A percentile compares a stretch with the other conserved stretches of the same genome.
These are phyloP conservation scores for Penicillium expansum DNA, from an alignment of 2,329 filamentous ascomycete genomes.

Conservation along the genomic window DNA sequence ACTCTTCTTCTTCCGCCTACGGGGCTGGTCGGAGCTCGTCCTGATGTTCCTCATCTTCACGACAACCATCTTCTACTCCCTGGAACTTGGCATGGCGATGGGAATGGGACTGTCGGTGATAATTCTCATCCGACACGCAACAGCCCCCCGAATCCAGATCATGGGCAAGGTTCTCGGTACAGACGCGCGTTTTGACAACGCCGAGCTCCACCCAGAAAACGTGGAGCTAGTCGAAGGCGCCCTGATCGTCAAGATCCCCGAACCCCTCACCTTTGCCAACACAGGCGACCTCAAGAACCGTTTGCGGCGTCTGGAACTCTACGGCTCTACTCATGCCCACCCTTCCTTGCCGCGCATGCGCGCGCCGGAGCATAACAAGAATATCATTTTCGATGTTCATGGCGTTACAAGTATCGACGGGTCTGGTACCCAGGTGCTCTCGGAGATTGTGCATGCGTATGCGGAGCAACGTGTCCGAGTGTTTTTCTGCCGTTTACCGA, in stretches of 20 bases:
- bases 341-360: constrained; percentile 81
- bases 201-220: constrained; percentile 66
- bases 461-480: constrained; percentile 66
- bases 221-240: constrained; percentile 90
- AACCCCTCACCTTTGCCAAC: constrained; percentile 95
- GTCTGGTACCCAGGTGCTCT: constrained; percentile 84
- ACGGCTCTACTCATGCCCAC: constrained; percentile 81
- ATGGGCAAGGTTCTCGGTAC: constrained; percentile 84
- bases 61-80: constrained; percentile 90
- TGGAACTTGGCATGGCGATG: constrained; percentile 88
- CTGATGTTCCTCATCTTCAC: constrained; percentile 90
- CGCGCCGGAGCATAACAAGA: constrained; percentile 76
- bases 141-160: constrained; percentile 92
- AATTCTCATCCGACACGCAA: constrained; percentile 85
- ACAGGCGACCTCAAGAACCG: constrained; percentile 87
- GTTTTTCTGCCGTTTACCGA: constrained; percentile 54
- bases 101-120: constrained; percentile 89
- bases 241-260: constrained; percentile 94
- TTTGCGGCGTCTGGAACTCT: constrained; percentile 78
- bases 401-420: constrained; percentile 95
- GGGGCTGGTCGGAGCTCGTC: constrained; percentile 78
- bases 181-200: constrained; percentile 75
- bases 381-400: constrained; percentile 95
- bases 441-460: constrained; percentile 83
- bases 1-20: constrained; percentile 80